phyloP scores from a whole-genome alignment of 192 early-diverging fungal genomes.

The Pilobolus umbonatus region DNA sequence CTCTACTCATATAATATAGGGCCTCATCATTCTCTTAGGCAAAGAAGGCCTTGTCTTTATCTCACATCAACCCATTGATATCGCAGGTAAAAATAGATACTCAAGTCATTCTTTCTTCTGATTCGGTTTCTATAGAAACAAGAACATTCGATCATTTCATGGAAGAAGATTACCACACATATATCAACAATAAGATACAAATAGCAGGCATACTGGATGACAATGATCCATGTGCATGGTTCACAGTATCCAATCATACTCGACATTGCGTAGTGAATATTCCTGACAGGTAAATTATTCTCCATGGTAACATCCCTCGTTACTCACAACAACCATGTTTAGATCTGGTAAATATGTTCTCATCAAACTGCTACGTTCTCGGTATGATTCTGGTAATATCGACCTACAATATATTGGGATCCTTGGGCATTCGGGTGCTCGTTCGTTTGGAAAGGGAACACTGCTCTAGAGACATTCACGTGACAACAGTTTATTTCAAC shows the following conservation, averaged over 20 bases:
- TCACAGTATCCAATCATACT: constrained; percentile 11
- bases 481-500: background rate
- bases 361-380: constrained; percentile 43
- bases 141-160: constrained; percentile 32
- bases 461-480: background rate
- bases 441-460: constrained; percentile 21
- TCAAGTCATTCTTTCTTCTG: background rate
- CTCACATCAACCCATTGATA: constrained; percentile 42
- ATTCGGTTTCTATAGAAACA: constrained; percentile 30
- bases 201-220: constrained; percentile 7
- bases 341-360: constrained; percentile 50
- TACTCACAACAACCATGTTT: background rate
- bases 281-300: constrained; percentile 15
- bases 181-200: background rate
- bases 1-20: background rate
- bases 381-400: constrained; percentile 44
- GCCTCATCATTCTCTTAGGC: background rate
- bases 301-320: background rate
- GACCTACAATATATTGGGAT: constrained; percentile 53
- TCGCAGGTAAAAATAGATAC: constrained; percentile 26
- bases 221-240: constrained; percentile 33
- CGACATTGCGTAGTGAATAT: constrained; percentile 16
- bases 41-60: constrained; percentile 51
- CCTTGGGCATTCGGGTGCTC: constrained; percentile 35
- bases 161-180: constrained; percentile 21